Evolutionary conservation across 2,329 filamentous ascomycete genomes (phyloP), one percentile per base, ranked within the genome.

Genomic region (Sarocladium oryzae): DNA sequence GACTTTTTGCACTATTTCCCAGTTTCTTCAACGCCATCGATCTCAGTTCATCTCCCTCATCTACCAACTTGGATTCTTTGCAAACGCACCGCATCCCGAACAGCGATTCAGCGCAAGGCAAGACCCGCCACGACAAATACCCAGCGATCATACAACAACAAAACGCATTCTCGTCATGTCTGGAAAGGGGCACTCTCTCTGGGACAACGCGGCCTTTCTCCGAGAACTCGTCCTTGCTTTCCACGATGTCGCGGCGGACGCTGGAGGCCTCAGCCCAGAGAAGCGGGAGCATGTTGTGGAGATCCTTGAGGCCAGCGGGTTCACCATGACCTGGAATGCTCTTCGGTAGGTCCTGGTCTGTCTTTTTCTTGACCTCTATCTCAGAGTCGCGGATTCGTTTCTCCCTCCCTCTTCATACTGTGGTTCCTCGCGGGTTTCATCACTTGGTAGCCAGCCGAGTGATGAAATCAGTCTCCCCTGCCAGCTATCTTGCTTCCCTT

Each of bases 311-410:
- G 37, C 55, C 11, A 56, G 56, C 5, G 65, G 69, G 7, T 60
- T 67, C 49, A 53, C 55, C 5, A 67, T 69, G n/a, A 69, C 67
- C 3, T 76, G 71, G 70, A 68, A 76, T 26, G 69, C 61, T 1
- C 64, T 76, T 48, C 70, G 73, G 74, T 75, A 66, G 38, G 69
- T 18, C 48, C 15, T 35, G 21, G n/a, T 28, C 23, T 7, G 21
- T 7, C 32, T 26, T 52, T 37, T 32, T 9, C 33, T 33, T 36
- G 13, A 10, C n/a, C 30, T 37, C n/a, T 10, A 6, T 6, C 9
- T 37, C 35, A 21, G 16, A 40, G 7, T n/a, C 20, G 10, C 11
- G 8, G 6, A n/a, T 15, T 23, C 16, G 16, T 57, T 41, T 51
- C 41, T 40, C 28, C 37, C 38, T 40, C 52, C 51, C 28, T 50